Evolutionary conservation across 345 rosid species (phyloP).

Genomic region (Arabidopsis arenosa): DNA sequence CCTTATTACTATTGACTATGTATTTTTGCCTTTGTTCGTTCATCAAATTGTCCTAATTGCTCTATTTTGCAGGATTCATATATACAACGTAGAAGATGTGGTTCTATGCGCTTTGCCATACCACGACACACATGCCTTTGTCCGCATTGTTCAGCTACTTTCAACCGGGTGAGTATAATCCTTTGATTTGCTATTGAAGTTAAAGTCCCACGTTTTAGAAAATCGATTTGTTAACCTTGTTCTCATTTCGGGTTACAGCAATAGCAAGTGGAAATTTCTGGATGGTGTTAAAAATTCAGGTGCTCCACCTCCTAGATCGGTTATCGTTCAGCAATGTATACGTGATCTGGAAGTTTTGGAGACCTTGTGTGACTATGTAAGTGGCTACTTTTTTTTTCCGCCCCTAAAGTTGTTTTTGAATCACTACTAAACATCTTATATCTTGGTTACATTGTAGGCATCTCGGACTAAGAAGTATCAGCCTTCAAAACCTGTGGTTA

Average conservation of each 20-base stretch:
- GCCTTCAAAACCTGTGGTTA: constrained; percentile 63
- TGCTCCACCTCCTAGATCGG: constrained; percentile 83
- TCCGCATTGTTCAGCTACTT: constrained; percentile 77
- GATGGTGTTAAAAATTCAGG: constrained; percentile 86
- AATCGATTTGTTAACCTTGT: constrained; percentile 20
- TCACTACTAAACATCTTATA: constrained; percentile 20
- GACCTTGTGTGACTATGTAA: constrained; percentile 80
- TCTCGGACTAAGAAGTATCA: constrained; percentile 71
- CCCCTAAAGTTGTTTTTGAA: neutral
- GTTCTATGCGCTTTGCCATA: constrained; percentile 80
- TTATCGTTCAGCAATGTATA: constrained; percentile 87
- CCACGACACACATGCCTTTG: constrained; percentile 89
- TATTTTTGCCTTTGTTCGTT: neutral
- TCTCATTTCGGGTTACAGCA: constrained; percentile 53
- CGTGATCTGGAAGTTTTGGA: constrained; percentile 87
- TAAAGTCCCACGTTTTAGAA: neutral
- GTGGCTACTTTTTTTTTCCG: constrained; percentile 31
- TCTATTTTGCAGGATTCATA: constrained; percentile 69
- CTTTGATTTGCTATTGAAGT: neutral
- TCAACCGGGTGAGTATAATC: constrained; percentile 62
- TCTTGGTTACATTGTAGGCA: constrained; percentile 55
- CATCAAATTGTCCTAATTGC: neutral
- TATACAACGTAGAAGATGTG: constrained; percentile 76
- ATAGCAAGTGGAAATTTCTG: constrained; percentile 89
- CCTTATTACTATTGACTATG: neutral